Conservation (phyloP, 148 eudicot genomes). For the Fagopyrum esculentum region DNA sequence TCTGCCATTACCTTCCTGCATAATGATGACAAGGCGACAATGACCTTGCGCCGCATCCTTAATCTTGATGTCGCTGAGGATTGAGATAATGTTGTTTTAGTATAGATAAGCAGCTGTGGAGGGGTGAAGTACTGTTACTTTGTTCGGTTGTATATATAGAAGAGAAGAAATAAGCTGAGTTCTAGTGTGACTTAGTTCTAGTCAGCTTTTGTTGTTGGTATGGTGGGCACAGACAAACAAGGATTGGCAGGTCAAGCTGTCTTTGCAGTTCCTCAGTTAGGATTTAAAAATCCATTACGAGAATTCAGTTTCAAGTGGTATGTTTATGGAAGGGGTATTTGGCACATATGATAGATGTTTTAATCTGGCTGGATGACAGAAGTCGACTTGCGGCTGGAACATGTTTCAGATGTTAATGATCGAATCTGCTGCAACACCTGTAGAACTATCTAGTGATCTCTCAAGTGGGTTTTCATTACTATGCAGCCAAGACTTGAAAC, state of each 20-base stretch:
- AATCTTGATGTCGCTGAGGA: conserved; percentile 48
- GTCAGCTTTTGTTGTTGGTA: conserved; percentile 1
- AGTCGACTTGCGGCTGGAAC: neutral
- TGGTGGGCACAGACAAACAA: conserved; percentile 13
- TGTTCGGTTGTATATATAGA: conserved; percentile 27
- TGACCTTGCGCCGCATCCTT: conserved; percentile 68
- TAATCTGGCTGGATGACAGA: conserved; percentile 1
- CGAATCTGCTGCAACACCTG: neutral
- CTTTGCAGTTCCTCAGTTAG: neutral
- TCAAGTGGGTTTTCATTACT: conserved; percentile 19
- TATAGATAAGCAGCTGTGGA: conserved; percentile 24
- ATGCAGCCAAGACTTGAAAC: conserved; percentile 16
- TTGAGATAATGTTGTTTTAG: conserved; percentile 36
- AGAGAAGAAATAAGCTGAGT: conserved; percentile 13
- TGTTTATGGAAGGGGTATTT: conserved; percentile 7
- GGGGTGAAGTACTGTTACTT: conserved; percentile 11
- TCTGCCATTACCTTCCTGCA: conserved; percentile 22
- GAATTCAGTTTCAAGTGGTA: neutral
- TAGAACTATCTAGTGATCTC: neutral
- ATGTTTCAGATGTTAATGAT: neutral
- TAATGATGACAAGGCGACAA: conserved; percentile 45
- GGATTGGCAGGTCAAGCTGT: neutral
- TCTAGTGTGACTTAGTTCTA: conserved; percentile 7
- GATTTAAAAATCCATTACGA: neutral
- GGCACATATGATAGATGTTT: conserved; percentile 3